phyloP scores from a whole-genome alignment of 73 alveolate genomes.

The Durusdinium trenchii region DNA sequence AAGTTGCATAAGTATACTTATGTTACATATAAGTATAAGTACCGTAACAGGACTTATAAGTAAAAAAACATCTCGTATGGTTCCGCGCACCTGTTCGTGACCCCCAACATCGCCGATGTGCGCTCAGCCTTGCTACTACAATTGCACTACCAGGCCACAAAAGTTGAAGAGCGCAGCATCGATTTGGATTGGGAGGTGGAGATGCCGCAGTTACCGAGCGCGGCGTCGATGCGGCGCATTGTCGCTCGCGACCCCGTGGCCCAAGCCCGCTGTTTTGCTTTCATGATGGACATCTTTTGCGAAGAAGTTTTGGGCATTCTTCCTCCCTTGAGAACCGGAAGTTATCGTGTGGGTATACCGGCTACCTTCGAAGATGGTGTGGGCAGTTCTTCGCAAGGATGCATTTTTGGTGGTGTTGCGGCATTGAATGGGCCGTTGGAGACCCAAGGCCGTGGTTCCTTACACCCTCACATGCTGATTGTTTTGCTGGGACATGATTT shows the following conservation, averaged over 20 bases:
- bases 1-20: too few relatives aligned
- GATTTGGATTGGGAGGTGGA: not conserved
- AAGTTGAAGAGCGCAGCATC: not conserved
- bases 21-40: too few relatives aligned
- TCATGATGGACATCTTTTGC: not conserved
- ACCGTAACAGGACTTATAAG: too few relatives aligned
- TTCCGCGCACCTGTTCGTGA: not conserved
- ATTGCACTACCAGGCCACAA: not conserved
- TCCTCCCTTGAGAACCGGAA: not conserved
- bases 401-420: not conserved
- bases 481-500: slow-evolving; percentile 9
- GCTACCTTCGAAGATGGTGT: not conserved
- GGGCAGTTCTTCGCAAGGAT: not conserved
- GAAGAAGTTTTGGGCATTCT: not conserved
- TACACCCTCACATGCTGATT: slow-evolving; percentile 27
- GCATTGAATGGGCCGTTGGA: slow-evolving; percentile 4
- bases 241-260: slow-evolving; percentile 20
- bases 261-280: not conserved
- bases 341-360: not conserved
- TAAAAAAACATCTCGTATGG: too few relatives aligned
- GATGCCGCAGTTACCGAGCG: not conserved
- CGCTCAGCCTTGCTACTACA: not conserved
- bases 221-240: not conserved
- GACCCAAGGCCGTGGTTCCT: slow-evolving; percentile 7
- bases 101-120: slow-evolving; percentile 16